These are phyloP conservation scores for Phyllosticta citribraziliensis DNA, from an alignment of 2,329 filamentous ascomycete genomes.

Conservation along the genomic window DNA sequence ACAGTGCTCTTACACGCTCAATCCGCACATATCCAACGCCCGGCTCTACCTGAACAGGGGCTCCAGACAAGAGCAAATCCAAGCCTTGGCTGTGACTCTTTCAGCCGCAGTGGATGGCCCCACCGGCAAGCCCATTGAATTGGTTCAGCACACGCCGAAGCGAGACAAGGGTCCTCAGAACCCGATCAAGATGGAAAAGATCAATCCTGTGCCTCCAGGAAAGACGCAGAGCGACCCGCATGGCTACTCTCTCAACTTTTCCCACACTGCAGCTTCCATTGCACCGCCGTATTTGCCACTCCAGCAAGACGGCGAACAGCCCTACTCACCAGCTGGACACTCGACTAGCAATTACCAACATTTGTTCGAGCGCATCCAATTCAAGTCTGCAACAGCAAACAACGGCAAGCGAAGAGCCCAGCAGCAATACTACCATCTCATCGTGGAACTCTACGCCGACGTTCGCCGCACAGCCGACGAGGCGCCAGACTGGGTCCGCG, in stretches of 20 bases:
- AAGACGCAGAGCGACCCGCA: constrained; percentile 31
- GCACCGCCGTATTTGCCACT: constrained; percentile 34
- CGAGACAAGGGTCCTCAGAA: constrained; percentile 77
- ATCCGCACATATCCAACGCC: constrained; percentile 48
- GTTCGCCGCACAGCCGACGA: constrained; percentile 22
- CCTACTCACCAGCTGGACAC: constrained; percentile 25
- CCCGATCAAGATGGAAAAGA: constrained; percentile 59
- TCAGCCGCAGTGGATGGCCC: constrained; percentile 73
- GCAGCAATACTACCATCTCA: constrained; percentile 87
- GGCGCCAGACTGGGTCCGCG: constrained; percentile 26
- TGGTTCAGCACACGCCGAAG: constrained; percentile 87
- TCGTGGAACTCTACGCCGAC: constrained; percentile 53
- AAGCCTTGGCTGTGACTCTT: constrained; percentile 72
- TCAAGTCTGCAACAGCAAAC: constrained; percentile 88
- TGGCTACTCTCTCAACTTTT: constrained; percentile 28
- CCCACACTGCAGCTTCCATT: constrained; percentile 23
- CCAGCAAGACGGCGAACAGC: constrained; percentile 23
- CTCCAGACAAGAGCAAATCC: constrained; percentile 46
- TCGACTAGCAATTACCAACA: constrained; percentile 36
- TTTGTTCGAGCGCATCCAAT: constrained; percentile 82
- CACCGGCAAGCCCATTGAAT: constrained; percentile 65
- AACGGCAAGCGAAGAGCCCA: constrained; percentile 85
- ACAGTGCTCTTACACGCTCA: constrained; percentile 64
- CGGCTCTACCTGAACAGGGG: constrained; percentile 48
- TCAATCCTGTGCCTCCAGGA: constrained; percentile 56